Conservation (phyloP, 805 yeast genomes). For the Millerago galiae region DNA sequence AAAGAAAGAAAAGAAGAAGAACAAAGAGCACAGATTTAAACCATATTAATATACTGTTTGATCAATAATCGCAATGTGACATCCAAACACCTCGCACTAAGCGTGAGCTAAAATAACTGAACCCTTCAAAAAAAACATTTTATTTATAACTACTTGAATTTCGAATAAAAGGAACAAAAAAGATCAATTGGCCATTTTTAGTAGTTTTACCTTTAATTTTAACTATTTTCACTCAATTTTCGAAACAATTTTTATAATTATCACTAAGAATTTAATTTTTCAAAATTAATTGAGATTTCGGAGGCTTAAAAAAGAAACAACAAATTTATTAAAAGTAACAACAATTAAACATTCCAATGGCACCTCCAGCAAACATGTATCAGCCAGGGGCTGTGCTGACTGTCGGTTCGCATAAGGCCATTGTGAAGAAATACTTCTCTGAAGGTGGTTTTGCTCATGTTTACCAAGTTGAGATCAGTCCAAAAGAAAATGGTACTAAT, state of each 20-base stretch:
- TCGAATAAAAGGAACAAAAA: too few relatives aligned
- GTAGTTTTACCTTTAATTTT: too few relatives aligned
- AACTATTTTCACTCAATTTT: too few relatives aligned
- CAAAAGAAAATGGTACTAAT: conserved; percentile 45
- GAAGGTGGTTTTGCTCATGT: conserved; percentile 97
- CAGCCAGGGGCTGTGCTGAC: conserved; percentile 71
- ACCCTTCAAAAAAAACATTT: too few relatives aligned
- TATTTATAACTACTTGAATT: too few relatives aligned
- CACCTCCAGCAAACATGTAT: conserved; percentile 58
- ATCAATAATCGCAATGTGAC: background rate
- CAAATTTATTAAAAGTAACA: background rate
- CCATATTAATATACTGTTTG: conserved; percentile 38
- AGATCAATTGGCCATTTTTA: too few relatives aligned
- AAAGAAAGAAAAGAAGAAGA: conserved; percentile 25
- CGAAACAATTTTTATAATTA: too few relatives aligned
- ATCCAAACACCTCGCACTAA: background rate
- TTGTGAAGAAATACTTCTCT: conserved; percentile 64
- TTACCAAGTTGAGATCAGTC: conserved; percentile 67
- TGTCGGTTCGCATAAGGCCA: conserved; percentile 78
- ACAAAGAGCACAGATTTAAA: conserved; percentile 43
- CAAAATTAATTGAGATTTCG: background rate
- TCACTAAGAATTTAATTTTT: too few relatives aligned
- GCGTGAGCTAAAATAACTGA: too few relatives aligned
- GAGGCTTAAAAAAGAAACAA: background rate
- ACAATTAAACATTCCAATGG: conserved; percentile 7